Evolutionary conservation across 306 rosid species (phyloP).

Genomic region (Acacia crassicarpa): DNA sequence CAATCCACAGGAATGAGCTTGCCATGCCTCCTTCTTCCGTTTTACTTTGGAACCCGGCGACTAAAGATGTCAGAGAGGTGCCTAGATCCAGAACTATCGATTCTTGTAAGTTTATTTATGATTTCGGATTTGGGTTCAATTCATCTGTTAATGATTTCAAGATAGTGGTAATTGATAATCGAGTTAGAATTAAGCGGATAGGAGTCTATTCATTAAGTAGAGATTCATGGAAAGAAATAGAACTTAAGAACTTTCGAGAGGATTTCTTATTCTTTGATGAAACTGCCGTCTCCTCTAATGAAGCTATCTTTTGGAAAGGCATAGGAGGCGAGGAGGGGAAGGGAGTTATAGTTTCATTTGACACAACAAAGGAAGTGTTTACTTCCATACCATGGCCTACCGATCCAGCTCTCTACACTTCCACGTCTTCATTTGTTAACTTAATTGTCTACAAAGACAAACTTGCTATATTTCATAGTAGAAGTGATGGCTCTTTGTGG

Average conservation of each 20-base stretch:
- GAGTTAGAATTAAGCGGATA: rapidly evolving
- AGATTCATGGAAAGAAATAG: background rate
- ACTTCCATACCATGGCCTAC: background rate
- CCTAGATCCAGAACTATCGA: background rate
- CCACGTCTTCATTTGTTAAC: no score
- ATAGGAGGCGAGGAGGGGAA: rapidly evolving
- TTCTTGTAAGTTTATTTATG: background rate
- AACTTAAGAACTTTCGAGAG: background rate
- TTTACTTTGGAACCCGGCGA: background rate
- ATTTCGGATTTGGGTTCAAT: background rate
- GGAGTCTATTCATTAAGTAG: background rate
- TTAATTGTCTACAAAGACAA: background rate
- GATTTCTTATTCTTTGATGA: no score
- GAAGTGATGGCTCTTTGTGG: background rate
- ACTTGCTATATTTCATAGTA: background rate
- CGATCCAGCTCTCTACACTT: no score
- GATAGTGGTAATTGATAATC: background rate
- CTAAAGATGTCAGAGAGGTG: background rate
- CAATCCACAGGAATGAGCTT: background rate
- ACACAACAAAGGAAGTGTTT: background rate
- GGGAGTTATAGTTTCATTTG: background rate
- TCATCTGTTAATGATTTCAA: background rate
- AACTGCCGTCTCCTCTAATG: background rate
- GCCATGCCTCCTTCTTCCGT: background rate
- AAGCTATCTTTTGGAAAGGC: background rate